Percentiles rank a stretch among this genome's conserved stretches.
Conservation (phyloP, 1,284 basidiomycete genomes). For the Trichosporon sp. region DNA sequence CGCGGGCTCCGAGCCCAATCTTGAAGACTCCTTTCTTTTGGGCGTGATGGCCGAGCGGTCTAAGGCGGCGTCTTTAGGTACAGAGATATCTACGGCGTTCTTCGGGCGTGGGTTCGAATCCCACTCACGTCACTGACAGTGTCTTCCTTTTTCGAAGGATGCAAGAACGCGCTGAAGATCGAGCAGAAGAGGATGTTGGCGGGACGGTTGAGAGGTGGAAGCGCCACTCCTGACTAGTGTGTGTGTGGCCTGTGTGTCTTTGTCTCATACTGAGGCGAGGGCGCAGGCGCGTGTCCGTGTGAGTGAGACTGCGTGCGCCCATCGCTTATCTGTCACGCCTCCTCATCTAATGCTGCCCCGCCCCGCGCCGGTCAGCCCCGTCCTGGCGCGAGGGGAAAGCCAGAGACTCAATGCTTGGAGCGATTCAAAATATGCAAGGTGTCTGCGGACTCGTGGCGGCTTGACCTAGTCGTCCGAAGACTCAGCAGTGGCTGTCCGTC, state of each 20-base stretch:
- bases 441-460: too few species aligned
- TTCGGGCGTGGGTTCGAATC: conserved; percentile 48
- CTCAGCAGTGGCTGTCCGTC: too few species aligned
- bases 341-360: too few species aligned
- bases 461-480: too few species aligned
- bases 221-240: background rate
- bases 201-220: background rate
- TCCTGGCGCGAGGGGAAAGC: too few species aligned
- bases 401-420: too few species aligned
- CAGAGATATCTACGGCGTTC: conserved; percentile 14
- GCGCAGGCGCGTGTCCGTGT: background rate
- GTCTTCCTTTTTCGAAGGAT: background rate
- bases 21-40: background rate
- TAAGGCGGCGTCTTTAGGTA: conserved; percentile 1
- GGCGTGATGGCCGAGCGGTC: background rate
- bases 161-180: background rate
- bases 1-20: background rate
- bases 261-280: background rate
- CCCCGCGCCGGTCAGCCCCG: too few species aligned
- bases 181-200: background rate
- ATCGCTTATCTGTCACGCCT: too few species aligned
- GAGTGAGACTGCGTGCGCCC: too few species aligned
- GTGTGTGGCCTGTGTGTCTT: too few species aligned
- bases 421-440: too few species aligned
- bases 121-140: conserved; percentile 24